Conservation (phyloP, 139 green algal genomes). For the Chlamydomonas sp. region DNA sequence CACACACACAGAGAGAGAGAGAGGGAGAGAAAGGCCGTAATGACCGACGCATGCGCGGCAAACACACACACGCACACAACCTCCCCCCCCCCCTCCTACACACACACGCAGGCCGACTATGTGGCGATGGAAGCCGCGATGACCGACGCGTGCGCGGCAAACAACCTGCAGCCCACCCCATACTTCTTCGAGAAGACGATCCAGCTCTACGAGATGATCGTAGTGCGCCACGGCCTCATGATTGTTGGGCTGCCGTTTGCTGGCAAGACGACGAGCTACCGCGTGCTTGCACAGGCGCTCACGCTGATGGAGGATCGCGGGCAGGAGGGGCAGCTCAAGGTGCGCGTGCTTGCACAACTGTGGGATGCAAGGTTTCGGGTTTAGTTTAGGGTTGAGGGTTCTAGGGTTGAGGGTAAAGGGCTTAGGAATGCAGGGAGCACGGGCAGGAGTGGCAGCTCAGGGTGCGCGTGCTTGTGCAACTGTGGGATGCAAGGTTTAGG, state of each 20-base stretch:
- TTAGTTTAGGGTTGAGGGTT: too few species aligned
- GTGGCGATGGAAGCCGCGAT: slow-evolving; percentile 44
- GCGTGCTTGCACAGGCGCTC: slow-evolving; percentile 47
- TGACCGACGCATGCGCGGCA: too few species aligned
- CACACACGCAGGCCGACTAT: slow-evolving; percentile 63
- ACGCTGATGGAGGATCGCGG: slow-evolving; percentile 41
- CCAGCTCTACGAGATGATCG: slow-evolving; percentile 87
- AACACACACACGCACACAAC: too few species aligned
- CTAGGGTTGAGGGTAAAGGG: slow-evolving; percentile 14
- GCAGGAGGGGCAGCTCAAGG: slow-evolving; percentile 39
- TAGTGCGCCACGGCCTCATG: slow-evolving; percentile 80
- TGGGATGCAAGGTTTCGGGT: too few species aligned
- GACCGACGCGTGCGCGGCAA: slow-evolving; percentile 39
- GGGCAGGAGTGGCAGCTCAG: too few species aligned
- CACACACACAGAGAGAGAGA: too few species aligned
- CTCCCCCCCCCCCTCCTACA: too few species aligned
- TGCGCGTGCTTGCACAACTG: too few species aligned
- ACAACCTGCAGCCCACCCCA: slow-evolving; percentile 61
- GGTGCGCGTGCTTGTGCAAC: too few species aligned
- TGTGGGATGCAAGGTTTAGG: too few species aligned
- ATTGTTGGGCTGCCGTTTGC: slow-evolving; percentile 64
- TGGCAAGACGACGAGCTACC: slow-evolving; percentile 49
- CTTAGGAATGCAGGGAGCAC: too few species aligned
- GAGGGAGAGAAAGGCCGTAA: too few species aligned
- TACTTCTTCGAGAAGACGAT: slow-evolving; percentile 70